phyloP scores from a whole-genome alignment of 306 rosid genomes.

The Delonix regia region DNA sequence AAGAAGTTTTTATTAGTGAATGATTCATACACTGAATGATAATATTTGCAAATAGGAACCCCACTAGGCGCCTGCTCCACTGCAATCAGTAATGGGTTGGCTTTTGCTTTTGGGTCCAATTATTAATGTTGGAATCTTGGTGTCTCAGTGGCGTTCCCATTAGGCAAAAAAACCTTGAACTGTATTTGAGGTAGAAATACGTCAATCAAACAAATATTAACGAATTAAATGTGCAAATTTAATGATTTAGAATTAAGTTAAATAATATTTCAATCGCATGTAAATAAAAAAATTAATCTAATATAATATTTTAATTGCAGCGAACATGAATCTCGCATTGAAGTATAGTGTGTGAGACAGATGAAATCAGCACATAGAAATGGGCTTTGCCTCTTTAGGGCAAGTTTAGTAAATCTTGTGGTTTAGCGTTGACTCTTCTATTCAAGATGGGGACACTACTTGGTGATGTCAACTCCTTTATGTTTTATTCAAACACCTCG shows the following conservation, averaged over 20 bases:
- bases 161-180: too few species aligned
- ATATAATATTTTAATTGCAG: too few species aligned
- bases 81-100: neutral
- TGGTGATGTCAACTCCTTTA: constrained; percentile 5
- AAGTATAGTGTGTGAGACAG: neutral
- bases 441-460: neutral
- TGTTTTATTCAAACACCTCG: too few species aligned
- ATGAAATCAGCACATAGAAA: neutral
- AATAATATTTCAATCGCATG: too few species aligned
- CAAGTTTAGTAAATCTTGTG: neutral
- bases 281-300: too few species aligned
- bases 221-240: too few species aligned
- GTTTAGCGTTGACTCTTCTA: constrained; percentile 11
- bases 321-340: too few species aligned
- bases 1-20: too few species aligned
- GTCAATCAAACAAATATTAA: too few species aligned
- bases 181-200: too few species aligned
- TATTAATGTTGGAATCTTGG: constrained; percentile 25
- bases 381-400: neutral
- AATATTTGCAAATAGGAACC: neutral
- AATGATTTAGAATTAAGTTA: too few species aligned
- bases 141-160: neutral
- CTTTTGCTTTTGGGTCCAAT: constrained; percentile 17
- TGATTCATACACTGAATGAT: too few species aligned
- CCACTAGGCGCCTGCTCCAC: neutral